phyloP scores from a whole-genome alignment of 73 alveolate species.

The Paramecium biaurelia region DNA sequence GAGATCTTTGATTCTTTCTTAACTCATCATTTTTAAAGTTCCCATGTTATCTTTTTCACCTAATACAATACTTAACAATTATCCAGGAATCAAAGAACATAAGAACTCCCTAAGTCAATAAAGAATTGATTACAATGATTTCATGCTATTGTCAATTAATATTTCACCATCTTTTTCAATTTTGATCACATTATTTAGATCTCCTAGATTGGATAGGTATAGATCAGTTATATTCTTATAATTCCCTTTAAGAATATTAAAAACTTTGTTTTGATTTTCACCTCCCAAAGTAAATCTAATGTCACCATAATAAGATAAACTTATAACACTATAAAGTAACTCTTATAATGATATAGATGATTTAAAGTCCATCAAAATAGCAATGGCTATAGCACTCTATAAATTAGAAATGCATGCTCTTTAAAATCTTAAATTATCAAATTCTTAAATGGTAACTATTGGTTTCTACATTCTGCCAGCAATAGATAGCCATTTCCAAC shows the following conservation, averaged over 20 bases:
- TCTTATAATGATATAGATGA: neutral
- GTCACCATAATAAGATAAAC: slow-evolving; percentile 58
- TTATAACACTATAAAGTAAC: neutral
- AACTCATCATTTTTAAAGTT: slow-evolving; percentile 3
- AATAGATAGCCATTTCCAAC: slow-evolving; percentile 49
- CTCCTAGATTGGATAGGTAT: neutral
- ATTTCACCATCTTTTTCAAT: neutral
- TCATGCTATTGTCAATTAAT: neutral
- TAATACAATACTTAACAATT: neutral
- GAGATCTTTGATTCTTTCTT: neutral
- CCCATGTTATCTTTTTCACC: neutral
- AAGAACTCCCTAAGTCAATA: neutral
- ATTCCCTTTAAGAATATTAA: slow-evolving; percentile 56
- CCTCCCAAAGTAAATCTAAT: slow-evolving; percentile 58
- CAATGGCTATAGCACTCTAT: neutral
- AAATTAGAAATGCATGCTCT: slow-evolving; percentile 11
- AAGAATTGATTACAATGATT: neutral
- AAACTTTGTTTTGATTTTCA: slow-evolving; percentile 45
- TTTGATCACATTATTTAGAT: neutral
- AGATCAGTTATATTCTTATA: neutral
- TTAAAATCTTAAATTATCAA: neutral
- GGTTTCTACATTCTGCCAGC: slow-evolving; percentile 63
- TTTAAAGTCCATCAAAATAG: slow-evolving; percentile 22
- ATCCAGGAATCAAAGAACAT: neutral
- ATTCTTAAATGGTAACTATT: neutral